phyloP scores from a whole-genome alignment of 2,329 filamentous ascomycete genomes.

The Teratosphaeria pseudoeucalypti region DNA sequence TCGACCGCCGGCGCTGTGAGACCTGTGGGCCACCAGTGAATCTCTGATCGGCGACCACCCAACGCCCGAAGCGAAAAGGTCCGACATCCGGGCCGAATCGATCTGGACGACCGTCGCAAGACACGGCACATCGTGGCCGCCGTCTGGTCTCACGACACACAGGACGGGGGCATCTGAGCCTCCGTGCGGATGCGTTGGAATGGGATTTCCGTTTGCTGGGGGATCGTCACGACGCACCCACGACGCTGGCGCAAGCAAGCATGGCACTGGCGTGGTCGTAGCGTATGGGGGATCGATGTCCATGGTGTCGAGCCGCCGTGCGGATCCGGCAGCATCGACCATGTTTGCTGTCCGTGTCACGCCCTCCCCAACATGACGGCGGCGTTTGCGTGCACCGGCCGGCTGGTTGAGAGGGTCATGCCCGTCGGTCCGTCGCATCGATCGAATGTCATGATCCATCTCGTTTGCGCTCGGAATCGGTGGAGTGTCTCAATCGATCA shows the following conservation, averaged over 20 bases:
- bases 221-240: conserved; percentile 1
- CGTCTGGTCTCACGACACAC: conserved; percentile 4
- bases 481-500: too few species aligned
- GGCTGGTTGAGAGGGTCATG: not conserved
- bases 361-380: not conserved
- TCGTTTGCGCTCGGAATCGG: not conserved
- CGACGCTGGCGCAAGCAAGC: conserved; percentile 15
- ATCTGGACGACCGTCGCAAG: conserved; percentile 2
- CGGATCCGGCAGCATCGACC: not conserved
- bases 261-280: conserved; percentile 8
- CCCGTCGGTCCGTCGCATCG: not conserved
- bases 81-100: not conserved
- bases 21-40: conserved; percentile 8
- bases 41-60: too few species aligned
- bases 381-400: not conserved
- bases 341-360: not conserved
- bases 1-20: conserved; percentile 4
- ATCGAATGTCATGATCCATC: not conserved
- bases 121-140: conserved; percentile 9
- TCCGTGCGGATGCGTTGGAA: conserved; percentile 5
- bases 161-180: conserved; percentile 11
- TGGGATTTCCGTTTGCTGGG: conserved; percentile 1
- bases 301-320: not conserved
- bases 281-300: not conserved
- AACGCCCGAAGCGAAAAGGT: not conserved